These are phyloP conservation scores for Backusella circina DNA, from an alignment of 192 early-diverging fungal genomes.

Conservation along the genomic window DNA sequence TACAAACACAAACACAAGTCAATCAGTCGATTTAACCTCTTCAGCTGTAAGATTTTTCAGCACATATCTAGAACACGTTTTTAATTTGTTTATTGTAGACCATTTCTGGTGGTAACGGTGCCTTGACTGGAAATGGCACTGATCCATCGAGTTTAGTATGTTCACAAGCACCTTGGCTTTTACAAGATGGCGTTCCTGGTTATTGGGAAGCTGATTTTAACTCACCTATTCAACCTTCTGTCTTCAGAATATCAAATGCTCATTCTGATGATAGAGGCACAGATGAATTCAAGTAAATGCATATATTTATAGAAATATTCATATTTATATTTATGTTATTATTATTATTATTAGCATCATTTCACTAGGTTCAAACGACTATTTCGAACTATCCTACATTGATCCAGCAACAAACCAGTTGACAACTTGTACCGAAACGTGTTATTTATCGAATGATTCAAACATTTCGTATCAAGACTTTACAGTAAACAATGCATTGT, in stretches of 20 bases:
- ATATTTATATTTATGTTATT: neutral
- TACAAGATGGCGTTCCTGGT: constrained; percentile 66
- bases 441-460: constrained; percentile 33
- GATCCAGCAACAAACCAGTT: constrained; percentile 49
- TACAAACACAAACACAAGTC: constrained; percentile 39
- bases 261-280: constrained; percentile 54
- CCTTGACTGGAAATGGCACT: constrained; percentile 27
- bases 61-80: neutral
- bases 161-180: constrained; percentile 60
- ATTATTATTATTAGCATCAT: constrained; percentile 42
- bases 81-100: constrained; percentile 4
- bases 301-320: too few species aligned
- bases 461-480: constrained; percentile 43
- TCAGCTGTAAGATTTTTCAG: constrained; percentile 25
- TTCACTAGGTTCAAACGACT: constrained; percentile 50
- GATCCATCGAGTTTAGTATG: constrained; percentile 38
- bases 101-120: constrained; percentile 52
- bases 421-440: constrained; percentile 36
- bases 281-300: constrained; percentile 48
- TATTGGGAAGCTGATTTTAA: constrained; percentile 61
- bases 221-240: constrained; percentile 51
- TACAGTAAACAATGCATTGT: constrained; percentile 30
- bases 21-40: constrained; percentile 46
- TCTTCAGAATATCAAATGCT: constrained; percentile 67
- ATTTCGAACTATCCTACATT: constrained; percentile 58